Evolutionary conservation across 1,139 yeast species (phyloP).

Genomic region (Meyerozyma smithsonii): DNA sequence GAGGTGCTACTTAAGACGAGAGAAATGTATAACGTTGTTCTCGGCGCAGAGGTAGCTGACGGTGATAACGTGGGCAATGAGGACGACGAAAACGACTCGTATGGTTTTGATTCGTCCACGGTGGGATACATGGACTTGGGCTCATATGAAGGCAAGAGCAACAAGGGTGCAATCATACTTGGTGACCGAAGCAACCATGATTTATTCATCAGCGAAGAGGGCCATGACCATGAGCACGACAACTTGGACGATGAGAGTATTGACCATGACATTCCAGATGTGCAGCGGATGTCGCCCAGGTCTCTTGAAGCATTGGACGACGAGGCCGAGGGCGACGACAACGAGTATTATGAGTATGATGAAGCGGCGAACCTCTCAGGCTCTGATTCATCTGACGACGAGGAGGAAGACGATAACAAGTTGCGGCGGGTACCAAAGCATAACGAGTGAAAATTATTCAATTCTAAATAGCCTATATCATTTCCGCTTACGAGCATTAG

Average conservation of each 20-base stretch:
- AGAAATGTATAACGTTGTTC: conserved; percentile 42
- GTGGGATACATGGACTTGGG: conserved; percentile 52
- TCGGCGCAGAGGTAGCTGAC: conserved; percentile 33
- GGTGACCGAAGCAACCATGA: conserved; percentile 37
- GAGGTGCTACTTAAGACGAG: conserved; percentile 41
- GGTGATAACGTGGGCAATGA: conserved; percentile 35
- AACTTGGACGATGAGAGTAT: conserved; percentile 14
- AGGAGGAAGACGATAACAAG: conserved; percentile 13
- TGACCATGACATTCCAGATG: conserved; percentile 7
- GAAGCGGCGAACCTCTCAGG: conserved; percentile 35
- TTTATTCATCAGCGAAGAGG: conserved; percentile 30
- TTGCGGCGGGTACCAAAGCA: conserved; percentile 40
- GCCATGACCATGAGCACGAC: conserved; percentile 39
- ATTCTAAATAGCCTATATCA: conserved; percentile 2
- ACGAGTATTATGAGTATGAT: conserved; percentile 20
- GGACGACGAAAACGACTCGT: conserved; percentile 21
- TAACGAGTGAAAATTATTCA: conserved; percentile 18
- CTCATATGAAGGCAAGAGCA: conserved; percentile 10
- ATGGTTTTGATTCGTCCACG: conserved; percentile 24
- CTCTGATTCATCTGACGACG: conserved; percentile 28
- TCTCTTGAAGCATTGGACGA: conserved; percentile 9
- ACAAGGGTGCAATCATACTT: conserved; percentile 23
- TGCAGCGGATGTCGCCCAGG: conserved; percentile 4
- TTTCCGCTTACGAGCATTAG: conserved; percentile 13
- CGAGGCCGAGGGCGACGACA: conserved; percentile 14